Evolutionary conservation across 108 stramenopile species (phyloP), one percentile per base, ranked within the genome.

Genomic region (Stephanodiscus triporus): DNA sequence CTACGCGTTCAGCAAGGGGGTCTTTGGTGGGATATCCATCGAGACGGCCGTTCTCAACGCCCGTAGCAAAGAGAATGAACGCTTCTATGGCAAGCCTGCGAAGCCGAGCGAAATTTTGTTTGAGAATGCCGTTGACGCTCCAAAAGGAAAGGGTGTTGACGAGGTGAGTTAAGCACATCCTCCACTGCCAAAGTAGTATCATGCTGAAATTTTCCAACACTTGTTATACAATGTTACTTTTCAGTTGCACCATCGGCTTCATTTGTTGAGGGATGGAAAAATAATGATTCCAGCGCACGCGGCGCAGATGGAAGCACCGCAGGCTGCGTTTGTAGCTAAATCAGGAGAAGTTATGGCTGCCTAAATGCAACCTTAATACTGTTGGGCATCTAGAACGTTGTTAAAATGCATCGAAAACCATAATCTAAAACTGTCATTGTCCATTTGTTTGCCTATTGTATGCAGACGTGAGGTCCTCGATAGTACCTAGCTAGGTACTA

Each of bases 41-140:
- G 93, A 92, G 77, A 88, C 86, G n/a, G 87, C 89, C 29, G 76
- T 88, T 13, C 74, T 92, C 37, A 71, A 73, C 11, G 63, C 68
- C 10, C 81, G 93, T 10, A 51, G 77, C 10, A 81, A 84, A n/a
- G 86, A 89, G 38, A 94, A 94, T 58, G 51, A 76, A 19, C 60
- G 72, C 7, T 94, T 92, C 63, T 94, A 94, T 67, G 90, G 87
- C 19, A 66, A 68, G 36, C 10, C 22, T 9, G 59, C 80, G 23
- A 60, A 42, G 23, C 59, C 81, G n/a, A 77, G 75, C 48, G 83
- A 85, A 20, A 63, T 89, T 16, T 67, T 89, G 14, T 40, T 23
- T 5, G 77, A 65, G 2, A 78, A 85, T 22, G 48, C 54, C 6
- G 75, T 86, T 4, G 42, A 53, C 34, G 16, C 38, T 30, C 88